Conservation (phyloP, 345 rosid species). For the Brassica nigra region DNA sequence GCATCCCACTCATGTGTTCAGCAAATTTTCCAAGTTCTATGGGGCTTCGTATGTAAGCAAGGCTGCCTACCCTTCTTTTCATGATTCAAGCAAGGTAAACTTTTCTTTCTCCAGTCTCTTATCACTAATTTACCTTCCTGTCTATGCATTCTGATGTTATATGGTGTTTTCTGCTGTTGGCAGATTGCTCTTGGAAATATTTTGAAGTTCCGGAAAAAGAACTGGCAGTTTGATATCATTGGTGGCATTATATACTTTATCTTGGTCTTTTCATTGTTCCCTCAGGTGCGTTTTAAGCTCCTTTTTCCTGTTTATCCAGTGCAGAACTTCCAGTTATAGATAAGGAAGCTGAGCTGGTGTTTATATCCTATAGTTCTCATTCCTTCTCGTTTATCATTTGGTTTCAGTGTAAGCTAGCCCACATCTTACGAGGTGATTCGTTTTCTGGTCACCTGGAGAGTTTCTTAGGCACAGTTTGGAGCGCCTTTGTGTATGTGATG, state of each 20-base stretch:
- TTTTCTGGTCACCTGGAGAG: conserved; percentile 84
- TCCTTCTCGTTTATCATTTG: conserved; percentile 8
- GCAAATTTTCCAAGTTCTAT: conserved; percentile 61
- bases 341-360: conserved; percentile 10
- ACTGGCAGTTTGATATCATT: conserved; percentile 98
- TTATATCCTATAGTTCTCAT: conserved; percentile 5
- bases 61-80: conserved; percentile 88
- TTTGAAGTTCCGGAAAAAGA: conserved; percentile 96
- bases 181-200: conserved; percentile 99
- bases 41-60: conserved; percentile 73
- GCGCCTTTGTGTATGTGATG: conserved; percentile 62
- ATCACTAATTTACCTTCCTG: conserved; percentile 12
- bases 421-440: conserved; percentile 81
- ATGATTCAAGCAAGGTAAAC: conserved; percentile 95
- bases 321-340: not conserved
- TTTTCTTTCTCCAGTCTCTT: conserved; percentile 16
- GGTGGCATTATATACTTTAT: conserved; percentile 96
- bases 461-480: conserved; percentile 84
- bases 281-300: conserved; percentile 62
- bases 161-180: conserved; percentile 33
- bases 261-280: conserved; percentile 86
- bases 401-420: conserved; percentile 88
- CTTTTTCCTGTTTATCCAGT: not conserved
- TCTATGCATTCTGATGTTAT: not conserved
- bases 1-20: conserved; percentile 97